Conservation (phyloP, 257 asterid genomes). For the Capsicum chinense region DNA sequence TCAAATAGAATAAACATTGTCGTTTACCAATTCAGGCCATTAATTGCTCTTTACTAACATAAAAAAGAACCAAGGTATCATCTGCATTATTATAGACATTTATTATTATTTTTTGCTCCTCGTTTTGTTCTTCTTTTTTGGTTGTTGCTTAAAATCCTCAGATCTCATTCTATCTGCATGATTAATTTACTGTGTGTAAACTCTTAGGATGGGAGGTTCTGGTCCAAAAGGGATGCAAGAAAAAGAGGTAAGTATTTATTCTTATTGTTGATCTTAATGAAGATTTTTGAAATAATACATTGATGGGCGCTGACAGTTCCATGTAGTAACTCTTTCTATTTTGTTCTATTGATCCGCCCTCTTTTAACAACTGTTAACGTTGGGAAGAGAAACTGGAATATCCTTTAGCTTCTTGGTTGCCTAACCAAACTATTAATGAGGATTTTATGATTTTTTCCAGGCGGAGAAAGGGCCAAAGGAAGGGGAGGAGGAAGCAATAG, state of each 20-base stretch:
- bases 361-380: background rate
- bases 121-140: background rate
- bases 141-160: constrained; percentile 21
- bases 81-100: background rate
- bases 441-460: constrained; percentile 46
- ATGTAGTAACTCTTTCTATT: background rate
- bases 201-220: constrained; percentile 92
- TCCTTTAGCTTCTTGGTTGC: constrained; percentile 9
- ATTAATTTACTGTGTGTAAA: constrained; percentile 44
- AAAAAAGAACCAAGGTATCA: too few species aligned
- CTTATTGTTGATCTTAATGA: background rate
- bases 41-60: too few species aligned
- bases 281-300: background rate
- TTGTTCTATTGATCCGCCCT: background rate
- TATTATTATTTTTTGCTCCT: constrained; percentile 1
- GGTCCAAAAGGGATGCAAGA: constrained; percentile 97
- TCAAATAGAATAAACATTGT: too few species aligned
- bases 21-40: too few species aligned
- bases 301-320: background rate
- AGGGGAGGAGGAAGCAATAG: constrained; percentile 76
- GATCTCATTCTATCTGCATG: constrained; percentile 19
- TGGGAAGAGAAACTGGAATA: background rate
- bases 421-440: background rate
- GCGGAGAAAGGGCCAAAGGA: constrained; percentile 92
- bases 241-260: constrained; percentile 82